These are phyloP conservation scores for Urostyla sp. DNA, from an alignment of 73 alveolate genomes.

Conservation along the genomic window DNA sequence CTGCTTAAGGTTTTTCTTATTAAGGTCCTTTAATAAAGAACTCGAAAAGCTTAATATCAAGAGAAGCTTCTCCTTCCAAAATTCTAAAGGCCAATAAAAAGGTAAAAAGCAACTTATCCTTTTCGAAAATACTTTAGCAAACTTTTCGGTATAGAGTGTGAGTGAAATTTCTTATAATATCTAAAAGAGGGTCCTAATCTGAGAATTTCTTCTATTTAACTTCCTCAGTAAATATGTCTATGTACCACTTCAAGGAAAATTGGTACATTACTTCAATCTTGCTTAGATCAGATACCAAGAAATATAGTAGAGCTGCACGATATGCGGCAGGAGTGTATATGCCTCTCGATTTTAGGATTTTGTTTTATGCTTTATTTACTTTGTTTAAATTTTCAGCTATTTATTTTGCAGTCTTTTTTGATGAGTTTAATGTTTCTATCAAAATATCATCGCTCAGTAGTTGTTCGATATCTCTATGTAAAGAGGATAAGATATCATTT, in stretches of 20 bases:
- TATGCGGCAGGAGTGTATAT: conserved; percentile 91
- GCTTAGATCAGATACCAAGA: conserved; percentile 80
- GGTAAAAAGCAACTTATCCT: conserved; percentile 97
- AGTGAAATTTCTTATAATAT: conserved; percentile 88
- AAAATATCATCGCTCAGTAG: conserved; percentile 92
- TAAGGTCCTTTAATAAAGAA: conserved; percentile 78
- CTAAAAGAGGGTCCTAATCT: conserved; percentile 77
- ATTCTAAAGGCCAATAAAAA: conserved; percentile 92
- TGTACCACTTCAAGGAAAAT: conserved; percentile 94
- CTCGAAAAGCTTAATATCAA: conserved; percentile 65
- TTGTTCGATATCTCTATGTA: conserved; percentile 75
- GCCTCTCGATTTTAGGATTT: conserved; percentile 86
- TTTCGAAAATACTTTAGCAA: conserved; percentile 97
- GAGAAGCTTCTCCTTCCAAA: conserved; percentile 65
- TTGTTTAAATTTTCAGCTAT: conserved; percentile 84
- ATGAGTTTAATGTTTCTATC: conserved; percentile 87
- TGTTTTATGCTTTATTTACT: conserved; percentile 85
- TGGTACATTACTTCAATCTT: conserved; percentile 98
- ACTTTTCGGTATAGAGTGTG: conserved; percentile 88
- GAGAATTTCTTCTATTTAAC: conserved; percentile 74
- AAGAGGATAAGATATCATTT: conserved; percentile 52
- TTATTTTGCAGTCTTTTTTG: conserved; percentile 84
- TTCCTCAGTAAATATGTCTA: conserved; percentile 81
- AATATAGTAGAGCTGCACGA: conserved; percentile 82
- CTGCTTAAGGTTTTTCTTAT: conserved; percentile 2